These are phyloP conservation scores for Typha latifolia DNA, from an alignment of 176 grass and related monocot species.

Conservation along the genomic window DNA sequence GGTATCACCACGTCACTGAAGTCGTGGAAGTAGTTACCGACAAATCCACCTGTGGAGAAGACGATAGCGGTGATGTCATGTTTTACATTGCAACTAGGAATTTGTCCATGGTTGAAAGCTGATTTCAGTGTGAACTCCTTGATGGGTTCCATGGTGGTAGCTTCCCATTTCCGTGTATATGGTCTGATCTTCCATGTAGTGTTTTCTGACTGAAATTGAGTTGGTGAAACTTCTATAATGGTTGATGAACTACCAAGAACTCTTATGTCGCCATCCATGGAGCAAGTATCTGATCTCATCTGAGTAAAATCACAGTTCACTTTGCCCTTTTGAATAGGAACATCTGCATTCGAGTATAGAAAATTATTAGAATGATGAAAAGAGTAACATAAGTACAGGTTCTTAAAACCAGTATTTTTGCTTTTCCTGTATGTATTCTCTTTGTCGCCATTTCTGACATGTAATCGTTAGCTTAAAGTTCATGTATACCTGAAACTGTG, in stretches of 20 bases:
- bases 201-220: not conserved
- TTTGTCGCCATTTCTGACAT: not conserved
- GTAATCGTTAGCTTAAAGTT: not conserved
- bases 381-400: not conserved
- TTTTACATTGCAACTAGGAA: constrained; percentile 34
- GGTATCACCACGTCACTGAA: constrained; percentile 62
- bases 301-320: constrained; percentile 31
- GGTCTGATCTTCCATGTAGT: constrained; percentile 27
- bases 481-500: not conserved
- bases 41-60: constrained; percentile 58
- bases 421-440: not conserved
- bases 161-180: constrained; percentile 36
- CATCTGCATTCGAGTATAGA: constrained; percentile 1
- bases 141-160: constrained; percentile 27
- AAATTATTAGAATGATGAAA: not conserved
- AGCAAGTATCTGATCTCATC: constrained; percentile 30
- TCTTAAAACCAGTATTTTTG: not conserved
- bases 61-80: constrained; percentile 43
- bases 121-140: constrained; percentile 25
- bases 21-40: constrained; percentile 56
- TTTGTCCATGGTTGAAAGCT: not conserved
- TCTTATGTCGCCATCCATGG: constrained; percentile 30
- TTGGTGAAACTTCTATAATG: constrained; percentile 17
- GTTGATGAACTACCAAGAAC: constrained; percentile 18
- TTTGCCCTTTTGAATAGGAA: constrained; percentile 3